A percentile compares a stretch with the other conserved stretches of the same genome.
Evolutionary conservation across 306 rosid genomes (phyloP).

Genomic region (Trifolium repens): DNA sequence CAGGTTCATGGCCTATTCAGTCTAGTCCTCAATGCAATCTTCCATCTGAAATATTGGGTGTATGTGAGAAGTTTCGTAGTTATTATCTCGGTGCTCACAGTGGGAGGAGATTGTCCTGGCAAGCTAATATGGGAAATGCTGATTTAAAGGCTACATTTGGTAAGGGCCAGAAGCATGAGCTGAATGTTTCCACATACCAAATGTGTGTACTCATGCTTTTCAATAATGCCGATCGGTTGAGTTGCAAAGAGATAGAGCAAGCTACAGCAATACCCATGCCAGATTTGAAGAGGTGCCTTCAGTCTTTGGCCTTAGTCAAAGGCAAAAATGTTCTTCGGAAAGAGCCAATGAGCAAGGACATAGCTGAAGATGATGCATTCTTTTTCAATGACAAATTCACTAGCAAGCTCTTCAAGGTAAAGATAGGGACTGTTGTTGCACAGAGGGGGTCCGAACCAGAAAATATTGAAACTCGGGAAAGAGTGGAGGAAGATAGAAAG

Average conservation of each 20-base stretch:
- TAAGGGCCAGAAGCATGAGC: conserved; percentile 60
- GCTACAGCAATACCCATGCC: conserved; percentile 54
- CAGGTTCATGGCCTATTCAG: conserved; percentile 67
- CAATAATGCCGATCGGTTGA: conserved; percentile 50
- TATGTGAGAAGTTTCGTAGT: conserved; percentile 54
- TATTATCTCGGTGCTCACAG: conserved; percentile 59
- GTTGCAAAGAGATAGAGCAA: conserved; percentile 61
- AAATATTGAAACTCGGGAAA: conserved; percentile 59
- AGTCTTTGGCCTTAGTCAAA: conserved; percentile 60
- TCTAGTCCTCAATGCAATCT: conserved; percentile 59
- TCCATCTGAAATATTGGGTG: conserved; percentile 49
- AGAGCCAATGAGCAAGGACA: conserved; percentile 69
- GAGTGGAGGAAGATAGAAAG: conserved; percentile 63
- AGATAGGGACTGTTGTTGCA: conserved; percentile 63
- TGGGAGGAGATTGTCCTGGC: conserved; percentile 64
- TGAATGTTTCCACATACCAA: conserved; percentile 65
- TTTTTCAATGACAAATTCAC: conserved; percentile 60
- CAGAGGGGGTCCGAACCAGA: conserved; percentile 63
- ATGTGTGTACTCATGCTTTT: conserved; percentile 67
- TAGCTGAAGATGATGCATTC: conserved; percentile 57
- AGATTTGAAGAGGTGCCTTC: conserved; percentile 64
- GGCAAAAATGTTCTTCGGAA: conserved; percentile 62
- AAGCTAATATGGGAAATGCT: conserved; percentile 63
- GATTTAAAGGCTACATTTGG: conserved; percentile 58
- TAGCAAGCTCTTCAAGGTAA: conserved; percentile 61